Evolutionary conservation across 1,284 basidiomycete genomes (phyloP).

Genomic region (Hymenochaete sp.): DNA sequence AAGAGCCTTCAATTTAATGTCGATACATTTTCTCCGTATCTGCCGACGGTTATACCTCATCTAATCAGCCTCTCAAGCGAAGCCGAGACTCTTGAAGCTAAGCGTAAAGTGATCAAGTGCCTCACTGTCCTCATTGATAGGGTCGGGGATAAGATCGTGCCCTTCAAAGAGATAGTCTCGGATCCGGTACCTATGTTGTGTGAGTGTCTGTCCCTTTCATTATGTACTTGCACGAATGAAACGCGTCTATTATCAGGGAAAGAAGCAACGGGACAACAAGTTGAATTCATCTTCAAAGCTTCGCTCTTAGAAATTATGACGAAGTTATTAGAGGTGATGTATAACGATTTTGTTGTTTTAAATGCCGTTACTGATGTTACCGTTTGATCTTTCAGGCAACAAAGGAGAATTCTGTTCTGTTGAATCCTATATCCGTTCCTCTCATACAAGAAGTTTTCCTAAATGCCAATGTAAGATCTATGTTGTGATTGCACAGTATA

Average conservation of each 20-base stretch:
- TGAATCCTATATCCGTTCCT: constrained; percentile 58
- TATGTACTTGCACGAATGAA: not conserved
- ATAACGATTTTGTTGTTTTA: not conserved
- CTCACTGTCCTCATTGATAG: constrained; percentile 70
- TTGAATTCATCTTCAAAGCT: constrained; percentile 74
- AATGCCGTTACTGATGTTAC: not conserved
- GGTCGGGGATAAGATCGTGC: constrained; percentile 61
- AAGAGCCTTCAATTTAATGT: constrained; percentile 55
- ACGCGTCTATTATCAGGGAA: constrained; percentile 37
- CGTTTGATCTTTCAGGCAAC: constrained; percentile 45
- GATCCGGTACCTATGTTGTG: constrained; percentile 70
- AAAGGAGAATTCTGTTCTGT: constrained; percentile 47
- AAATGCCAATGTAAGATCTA: not conserved
- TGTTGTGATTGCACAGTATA: constrained; percentile 33
- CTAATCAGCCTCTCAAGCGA: constrained; percentile 66
- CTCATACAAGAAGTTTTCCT: constrained; percentile 66
- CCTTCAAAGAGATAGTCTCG: constrained; percentile 57
- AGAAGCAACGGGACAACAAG: constrained; percentile 42
- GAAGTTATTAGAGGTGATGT: constrained; percentile 56
- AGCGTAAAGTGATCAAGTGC: constrained; percentile 61
- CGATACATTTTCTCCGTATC: constrained; percentile 49
- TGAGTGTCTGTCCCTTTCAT: constrained; percentile 30
- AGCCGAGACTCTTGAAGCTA: constrained; percentile 70
- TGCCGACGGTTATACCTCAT: constrained; percentile 49
- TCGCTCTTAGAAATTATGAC: constrained; percentile 66